These are phyloP conservation scores for Botryosphaeria agaves DNA, from an alignment of 2,329 filamentous ascomycete species.

Conservation along the genomic window DNA sequence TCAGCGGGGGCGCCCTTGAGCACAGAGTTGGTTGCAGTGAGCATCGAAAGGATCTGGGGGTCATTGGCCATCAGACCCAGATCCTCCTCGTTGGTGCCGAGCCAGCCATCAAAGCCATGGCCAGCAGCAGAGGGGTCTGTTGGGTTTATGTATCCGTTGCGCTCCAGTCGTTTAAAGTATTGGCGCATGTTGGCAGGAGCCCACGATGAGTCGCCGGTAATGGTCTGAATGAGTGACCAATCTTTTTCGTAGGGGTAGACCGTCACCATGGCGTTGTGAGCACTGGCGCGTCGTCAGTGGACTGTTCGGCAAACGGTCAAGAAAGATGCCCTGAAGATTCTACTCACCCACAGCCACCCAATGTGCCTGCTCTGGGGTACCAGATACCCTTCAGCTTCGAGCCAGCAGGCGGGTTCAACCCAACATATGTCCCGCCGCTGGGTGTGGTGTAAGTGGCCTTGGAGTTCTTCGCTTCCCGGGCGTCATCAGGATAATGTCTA, in stretches of 20 bases:
- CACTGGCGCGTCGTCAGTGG: constrained; percentile 15
- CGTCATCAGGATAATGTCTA: constrained; percentile 39
- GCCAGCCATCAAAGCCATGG: constrained; percentile 42
- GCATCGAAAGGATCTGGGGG: constrained; percentile 33
- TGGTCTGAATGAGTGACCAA: constrained; percentile 36
- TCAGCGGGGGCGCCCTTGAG: constrained; percentile 16
- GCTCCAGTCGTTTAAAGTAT: constrained; percentile 36
- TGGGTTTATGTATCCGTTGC: constrained; percentile 17
- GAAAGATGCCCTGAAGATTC: background rate
- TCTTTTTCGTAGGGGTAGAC: constrained; percentile 42
- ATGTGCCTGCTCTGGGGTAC: constrained; percentile 38
- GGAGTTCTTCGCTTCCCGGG: constrained; percentile 34
- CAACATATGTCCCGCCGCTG: constrained; percentile 34
- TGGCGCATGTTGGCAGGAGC: constrained; percentile 37
- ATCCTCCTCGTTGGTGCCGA: constrained; percentile 32
- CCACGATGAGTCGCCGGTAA: constrained; percentile 47
- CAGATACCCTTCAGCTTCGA: constrained; percentile 35
- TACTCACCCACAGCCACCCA: constrained; percentile 31
- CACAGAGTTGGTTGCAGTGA: constrained; percentile 34
- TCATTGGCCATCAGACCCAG: constrained; percentile 35
- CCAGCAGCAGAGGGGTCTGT: constrained; percentile 13
- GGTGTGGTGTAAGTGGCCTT: constrained; percentile 41
- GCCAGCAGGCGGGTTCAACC: constrained; percentile 33
- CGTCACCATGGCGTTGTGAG: constrained; percentile 43
- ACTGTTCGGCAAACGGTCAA: background rate